phyloP scores from a whole-genome alignment of 78 protist genomes.

The Dictyostelium firmibasis region DNA sequence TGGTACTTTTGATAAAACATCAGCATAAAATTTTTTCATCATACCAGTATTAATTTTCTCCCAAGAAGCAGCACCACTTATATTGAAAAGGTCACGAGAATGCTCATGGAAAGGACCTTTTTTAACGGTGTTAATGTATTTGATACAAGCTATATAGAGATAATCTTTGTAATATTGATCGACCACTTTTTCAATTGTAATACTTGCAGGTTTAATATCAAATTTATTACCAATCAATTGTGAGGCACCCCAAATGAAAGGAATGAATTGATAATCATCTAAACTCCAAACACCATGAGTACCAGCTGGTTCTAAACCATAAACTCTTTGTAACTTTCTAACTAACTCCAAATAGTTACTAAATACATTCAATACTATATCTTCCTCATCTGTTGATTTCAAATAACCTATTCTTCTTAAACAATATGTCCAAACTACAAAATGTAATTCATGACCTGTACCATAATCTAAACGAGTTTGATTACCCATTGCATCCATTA shows the following conservation, averaged over 20 bases:
- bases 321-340: conserved; percentile 86
- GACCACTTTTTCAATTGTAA: conserved; percentile 12
- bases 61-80: conserved; percentile 82
- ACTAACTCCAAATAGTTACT: conserved; percentile 58
- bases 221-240: conserved; percentile 85
- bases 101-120: conserved; percentile 89
- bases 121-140: conserved; percentile 83
- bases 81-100: conserved; percentile 88
- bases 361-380: conserved; percentile 61
- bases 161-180: conserved; percentile 57
- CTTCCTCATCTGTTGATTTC: conserved; percentile 36
- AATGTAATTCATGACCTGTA: conserved; percentile 97
- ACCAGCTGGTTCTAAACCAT: conserved; percentile 98
- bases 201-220: conserved; percentile 33
- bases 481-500: conserved; percentile 91
- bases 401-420: conserved; percentile 44
- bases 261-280: conserved; percentile 97
- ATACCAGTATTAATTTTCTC: conserved; percentile 81
- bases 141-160: conserved; percentile 80
- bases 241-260: conserved; percentile 95
- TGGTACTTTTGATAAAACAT: conserved; percentile 90
- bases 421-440: conserved; percentile 63
- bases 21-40: conserved; percentile 91
- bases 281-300: conserved; percentile 98
- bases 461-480: conserved; percentile 97